A percentile compares a stretch with the other conserved stretches of the same genome.
Conservation (phyloP, 2,329 filamentous ascomycete species). For the Apiospora hydei region DNA sequence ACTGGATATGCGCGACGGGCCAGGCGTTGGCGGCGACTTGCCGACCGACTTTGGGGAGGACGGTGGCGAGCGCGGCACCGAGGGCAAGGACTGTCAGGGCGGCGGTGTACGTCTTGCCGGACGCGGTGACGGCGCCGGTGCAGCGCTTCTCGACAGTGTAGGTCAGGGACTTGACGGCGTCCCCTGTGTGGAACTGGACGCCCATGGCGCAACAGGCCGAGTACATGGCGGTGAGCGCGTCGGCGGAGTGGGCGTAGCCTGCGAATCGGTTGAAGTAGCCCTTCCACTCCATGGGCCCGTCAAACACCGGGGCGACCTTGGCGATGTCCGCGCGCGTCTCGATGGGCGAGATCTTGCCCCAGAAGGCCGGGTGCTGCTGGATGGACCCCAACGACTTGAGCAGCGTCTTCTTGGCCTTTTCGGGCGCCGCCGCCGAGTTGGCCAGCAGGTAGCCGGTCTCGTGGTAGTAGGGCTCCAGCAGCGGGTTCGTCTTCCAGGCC, state of each 20-base stretch:
- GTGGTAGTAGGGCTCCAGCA: constrained; percentile 57
- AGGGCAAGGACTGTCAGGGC: constrained; percentile 57
- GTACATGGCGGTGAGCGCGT: constrained; percentile 58
- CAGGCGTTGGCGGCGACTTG: constrained; percentile 64
- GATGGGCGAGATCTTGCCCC: constrained; percentile 48
- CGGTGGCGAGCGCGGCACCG: constrained; percentile 55
- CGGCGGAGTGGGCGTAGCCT: constrained; percentile 63
- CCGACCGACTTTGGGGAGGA: constrained; percentile 56
- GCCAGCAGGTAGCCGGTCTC: constrained; percentile 47
- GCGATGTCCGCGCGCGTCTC: constrained; percentile 48
- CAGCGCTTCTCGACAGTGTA: constrained; percentile 40
- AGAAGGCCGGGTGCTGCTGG: constrained; percentile 48
- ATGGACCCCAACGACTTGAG: constrained; percentile 50
- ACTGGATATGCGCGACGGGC: constrained; percentile 65
- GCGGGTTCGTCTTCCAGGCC: constrained; percentile 54
- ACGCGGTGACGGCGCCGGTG: constrained; percentile 38
- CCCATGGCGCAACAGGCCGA: constrained; percentile 45
- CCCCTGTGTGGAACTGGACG: constrained; percentile 48
- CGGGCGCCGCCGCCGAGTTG: constrained; percentile 42
- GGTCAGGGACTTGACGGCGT: constrained; percentile 48
- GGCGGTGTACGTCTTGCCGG: constrained; percentile 38
- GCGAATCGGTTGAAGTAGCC: constrained; percentile 66
- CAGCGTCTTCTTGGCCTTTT: constrained; percentile 55
- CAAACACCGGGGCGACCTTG: constrained; percentile 54
- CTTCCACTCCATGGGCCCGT: constrained; percentile 54